Conservation (phyloP, 495 filamentous ascomycete species). For the Lichenothelia convexa region DNA sequence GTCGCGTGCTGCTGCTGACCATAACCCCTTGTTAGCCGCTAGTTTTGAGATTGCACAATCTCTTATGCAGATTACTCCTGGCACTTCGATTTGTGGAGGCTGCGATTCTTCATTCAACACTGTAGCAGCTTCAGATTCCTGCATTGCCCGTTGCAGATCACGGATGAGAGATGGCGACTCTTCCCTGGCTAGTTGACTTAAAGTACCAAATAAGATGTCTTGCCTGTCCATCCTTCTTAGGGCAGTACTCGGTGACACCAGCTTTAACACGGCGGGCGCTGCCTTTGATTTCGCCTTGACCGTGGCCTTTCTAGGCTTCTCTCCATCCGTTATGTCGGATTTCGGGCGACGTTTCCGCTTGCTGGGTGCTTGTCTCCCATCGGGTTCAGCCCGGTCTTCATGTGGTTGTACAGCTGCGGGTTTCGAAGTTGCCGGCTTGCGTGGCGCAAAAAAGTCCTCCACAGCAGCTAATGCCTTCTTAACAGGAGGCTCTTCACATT, state of each 20-base stretch:
- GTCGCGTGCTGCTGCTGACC: constrained; percentile 12
- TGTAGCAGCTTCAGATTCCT: constrained; percentile 28
- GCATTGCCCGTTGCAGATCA: constrained; percentile 52
- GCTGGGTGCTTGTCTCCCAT: constrained; percentile 8
- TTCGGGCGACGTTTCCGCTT: no score
- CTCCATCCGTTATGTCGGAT: constrained; percentile 5
- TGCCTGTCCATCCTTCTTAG: constrained; percentile 48
- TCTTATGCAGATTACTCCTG: no score
- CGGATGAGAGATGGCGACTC: constrained; percentile 50
- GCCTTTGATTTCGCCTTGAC: constrained; percentile 22
- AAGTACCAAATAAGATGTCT: constrained; percentile 80
- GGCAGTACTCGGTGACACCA: constrained; percentile 61
- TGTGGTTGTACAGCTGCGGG: background rate
- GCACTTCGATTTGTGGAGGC: no score
- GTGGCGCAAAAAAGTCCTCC: constrained; percentile 11
- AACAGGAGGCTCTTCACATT: no score
- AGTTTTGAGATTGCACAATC: no score
- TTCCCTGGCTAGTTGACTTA: constrained; percentile 67
- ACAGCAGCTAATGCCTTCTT: constrained; percentile 7
- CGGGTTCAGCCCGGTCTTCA: constrained; percentile 2
- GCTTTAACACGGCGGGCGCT: constrained; percentile 25
- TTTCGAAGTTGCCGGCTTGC: background rate
- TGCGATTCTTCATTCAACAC: background rate
- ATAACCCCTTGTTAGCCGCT: no score
- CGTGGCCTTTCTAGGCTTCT: constrained; percentile 17